Conservation (phyloP, 331 rosid species). For the Cydonia oblonga region DNA sequence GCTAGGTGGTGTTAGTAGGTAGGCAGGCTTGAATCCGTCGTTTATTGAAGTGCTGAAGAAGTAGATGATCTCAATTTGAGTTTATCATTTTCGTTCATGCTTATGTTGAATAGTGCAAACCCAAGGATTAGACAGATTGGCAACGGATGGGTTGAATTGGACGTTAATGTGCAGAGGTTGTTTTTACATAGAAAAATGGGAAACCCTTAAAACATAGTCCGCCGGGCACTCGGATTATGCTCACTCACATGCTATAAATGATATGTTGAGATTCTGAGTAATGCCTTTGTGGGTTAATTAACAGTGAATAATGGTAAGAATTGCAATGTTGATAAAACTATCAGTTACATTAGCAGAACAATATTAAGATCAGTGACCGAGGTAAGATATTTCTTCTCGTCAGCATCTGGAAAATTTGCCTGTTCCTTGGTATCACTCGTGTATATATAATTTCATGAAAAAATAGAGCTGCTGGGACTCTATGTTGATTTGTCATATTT, state of each 20-base stretch:
- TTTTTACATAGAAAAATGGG: background rate
- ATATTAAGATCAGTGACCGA: background rate
- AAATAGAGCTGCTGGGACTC: background rate
- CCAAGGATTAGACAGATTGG: background rate
- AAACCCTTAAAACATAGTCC: background rate
- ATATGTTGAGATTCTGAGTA: background rate
- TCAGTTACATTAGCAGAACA: background rate
- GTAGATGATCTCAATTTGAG: background rate
- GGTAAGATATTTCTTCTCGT: background rate
- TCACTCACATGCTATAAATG: background rate
- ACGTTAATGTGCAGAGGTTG: background rate
- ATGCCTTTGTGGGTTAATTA: background rate
- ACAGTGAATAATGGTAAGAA: background rate
- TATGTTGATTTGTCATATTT: conserved; percentile 5
- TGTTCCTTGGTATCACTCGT: background rate
- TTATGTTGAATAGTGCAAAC: background rate
- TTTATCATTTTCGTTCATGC: background rate
- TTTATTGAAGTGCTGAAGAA: background rate
- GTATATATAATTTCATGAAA: background rate
- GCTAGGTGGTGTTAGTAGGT: background rate
- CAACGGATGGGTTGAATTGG: background rate
- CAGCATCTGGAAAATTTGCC: background rate
- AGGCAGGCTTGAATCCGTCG: background rate
- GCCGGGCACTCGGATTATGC: background rate
- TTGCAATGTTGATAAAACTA: background rate